These are phyloP conservation scores for Hypomontagnella submonticulosa DNA, from an alignment of 495 filamentous ascomycete genomes.

Conservation along the genomic window DNA sequence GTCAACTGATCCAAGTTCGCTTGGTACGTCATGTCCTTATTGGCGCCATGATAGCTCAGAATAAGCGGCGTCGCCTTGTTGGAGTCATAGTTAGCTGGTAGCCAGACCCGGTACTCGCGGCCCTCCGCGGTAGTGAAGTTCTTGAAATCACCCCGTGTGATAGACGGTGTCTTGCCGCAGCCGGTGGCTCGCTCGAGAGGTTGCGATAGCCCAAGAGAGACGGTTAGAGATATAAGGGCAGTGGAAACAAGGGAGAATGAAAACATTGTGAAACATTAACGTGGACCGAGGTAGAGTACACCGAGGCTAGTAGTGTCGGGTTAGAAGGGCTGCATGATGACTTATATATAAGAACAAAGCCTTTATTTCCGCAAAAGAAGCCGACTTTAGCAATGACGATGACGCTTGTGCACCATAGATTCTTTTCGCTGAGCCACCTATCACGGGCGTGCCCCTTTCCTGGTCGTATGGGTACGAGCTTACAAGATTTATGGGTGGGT, in stretches of 20 bases:
- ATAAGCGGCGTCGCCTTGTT: conserved; percentile 54
- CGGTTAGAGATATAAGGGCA: conserved; percentile 11
- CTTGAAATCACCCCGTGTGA: conserved; percentile 31
- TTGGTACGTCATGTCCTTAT: conserved; percentile 49
- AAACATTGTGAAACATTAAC: conserved; percentile 17
- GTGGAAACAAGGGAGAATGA: conserved; percentile 18
- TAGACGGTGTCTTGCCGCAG: conserved; percentile 20
- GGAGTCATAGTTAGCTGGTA: conserved; percentile 53
- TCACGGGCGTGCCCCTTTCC: not conserved
- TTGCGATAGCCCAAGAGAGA: conserved; percentile 15
- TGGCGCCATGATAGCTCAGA: conserved; percentile 60
- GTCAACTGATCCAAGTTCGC: conserved; percentile 56
- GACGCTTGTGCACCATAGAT: conserved; percentile 1
- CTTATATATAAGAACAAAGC: not conserved
- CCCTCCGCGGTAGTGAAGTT: conserved; percentile 32
- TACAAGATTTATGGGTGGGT: not conserved
- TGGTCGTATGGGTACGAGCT: not conserved
- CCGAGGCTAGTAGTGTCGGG: not conserved
- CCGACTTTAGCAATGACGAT: not conserved
- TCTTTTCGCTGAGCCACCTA: not conserved
- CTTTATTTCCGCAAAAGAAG: no score
- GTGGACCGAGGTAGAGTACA: not conserved
- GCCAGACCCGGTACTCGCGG: conserved; percentile 54
- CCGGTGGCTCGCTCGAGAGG: conserved; percentile 6
- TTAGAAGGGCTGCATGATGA: not conserved